A percentile compares a stretch with the other conserved stretches of the same genome.
Conservation (phyloP, 2,329 filamentous ascomycete species). For the Anthostomella pinea region DNA sequence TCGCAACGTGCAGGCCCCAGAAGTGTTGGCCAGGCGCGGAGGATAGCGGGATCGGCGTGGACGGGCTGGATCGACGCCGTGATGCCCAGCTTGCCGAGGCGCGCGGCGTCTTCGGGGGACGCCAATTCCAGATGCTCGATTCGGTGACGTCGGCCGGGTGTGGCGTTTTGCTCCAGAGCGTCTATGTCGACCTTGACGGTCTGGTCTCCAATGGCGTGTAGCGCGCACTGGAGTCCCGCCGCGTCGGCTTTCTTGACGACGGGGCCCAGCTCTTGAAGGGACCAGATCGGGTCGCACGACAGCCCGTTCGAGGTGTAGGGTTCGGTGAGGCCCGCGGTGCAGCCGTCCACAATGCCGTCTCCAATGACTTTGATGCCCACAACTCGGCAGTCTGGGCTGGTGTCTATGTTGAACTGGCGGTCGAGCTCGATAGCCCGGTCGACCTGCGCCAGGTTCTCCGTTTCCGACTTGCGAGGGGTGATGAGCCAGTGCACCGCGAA, state of each 20-base stretch:
- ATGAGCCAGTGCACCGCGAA: conserved; percentile 58
- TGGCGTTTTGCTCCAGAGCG: conserved; percentile 42
- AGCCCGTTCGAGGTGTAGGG: conserved; percentile 52
- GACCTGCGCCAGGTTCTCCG: conserved; percentile 47
- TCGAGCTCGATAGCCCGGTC: conserved; percentile 48
- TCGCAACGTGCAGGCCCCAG: conserved; percentile 52
- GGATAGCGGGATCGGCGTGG: conserved; percentile 58
- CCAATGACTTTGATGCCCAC: conserved; percentile 64
- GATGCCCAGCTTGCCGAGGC: conserved; percentile 58
- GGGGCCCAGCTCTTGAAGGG: conserved; percentile 46
- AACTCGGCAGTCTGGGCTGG: conserved; percentile 45
- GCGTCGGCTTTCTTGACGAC: conserved; percentile 53
- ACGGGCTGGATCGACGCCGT: conserved; percentile 58
- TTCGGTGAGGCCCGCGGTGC: conserved; percentile 58
- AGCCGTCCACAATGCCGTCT: conserved; percentile 64
- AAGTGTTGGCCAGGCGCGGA: conserved; percentile 58
- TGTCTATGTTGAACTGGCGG: conserved; percentile 40
- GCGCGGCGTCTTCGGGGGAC: conserved; percentile 49
- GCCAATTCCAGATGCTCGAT: conserved; percentile 66
- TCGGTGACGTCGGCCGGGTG: conserved; percentile 51
- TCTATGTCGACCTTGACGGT: conserved; percentile 58
- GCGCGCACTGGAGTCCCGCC: conserved; percentile 56
- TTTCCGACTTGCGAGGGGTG: conserved; percentile 41
- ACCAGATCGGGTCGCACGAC: conserved; percentile 53
- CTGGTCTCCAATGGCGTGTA: conserved; percentile 64